Evolutionary conservation across 306 rosid species (phyloP).

Genomic region (Prunus salicina): DNA sequence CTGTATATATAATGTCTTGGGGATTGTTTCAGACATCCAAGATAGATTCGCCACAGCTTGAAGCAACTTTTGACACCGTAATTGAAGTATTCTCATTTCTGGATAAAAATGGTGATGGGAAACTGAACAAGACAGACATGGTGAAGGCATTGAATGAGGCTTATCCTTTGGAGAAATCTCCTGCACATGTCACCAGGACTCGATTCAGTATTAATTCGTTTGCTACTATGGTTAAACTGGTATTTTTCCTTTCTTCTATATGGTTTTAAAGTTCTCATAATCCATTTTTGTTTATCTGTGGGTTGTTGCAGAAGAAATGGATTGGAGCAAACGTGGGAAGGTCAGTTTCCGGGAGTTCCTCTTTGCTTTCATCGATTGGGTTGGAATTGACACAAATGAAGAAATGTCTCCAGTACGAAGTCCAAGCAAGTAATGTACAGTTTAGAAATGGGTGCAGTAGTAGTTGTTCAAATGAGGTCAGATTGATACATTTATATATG

Average conservation of each 20-base stretch:
- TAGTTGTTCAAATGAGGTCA: conserved; percentile 20
- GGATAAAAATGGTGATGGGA: conserved; percentile 77
- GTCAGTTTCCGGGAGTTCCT: conserved; percentile 80
- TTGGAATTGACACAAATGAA: conserved; percentile 74
- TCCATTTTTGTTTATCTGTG: background rate
- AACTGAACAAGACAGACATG: conserved; percentile 74
- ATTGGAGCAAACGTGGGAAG: conserved; percentile 79
- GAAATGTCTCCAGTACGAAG: conserved; percentile 25
- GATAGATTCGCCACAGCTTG: conserved; percentile 55
- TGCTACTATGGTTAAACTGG: background rate
- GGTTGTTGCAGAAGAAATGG: conserved; percentile 65
- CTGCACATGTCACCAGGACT: conserved; percentile 50
- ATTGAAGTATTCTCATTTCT: conserved; percentile 73
- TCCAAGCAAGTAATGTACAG: background rate
- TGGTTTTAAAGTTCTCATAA: background rate
- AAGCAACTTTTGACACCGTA: conserved; percentile 61
- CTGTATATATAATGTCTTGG: conserved; percentile 6
- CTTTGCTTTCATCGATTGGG: conserved; percentile 80
- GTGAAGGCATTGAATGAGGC: conserved; percentile 63
- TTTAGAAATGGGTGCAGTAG: background rate
- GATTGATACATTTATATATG: conserved; percentile 18
- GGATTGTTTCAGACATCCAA: conserved; percentile 48
- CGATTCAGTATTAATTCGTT: conserved; percentile 61
- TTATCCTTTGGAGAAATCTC: conserved; percentile 68
- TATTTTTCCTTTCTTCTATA: conserved; percentile 4